Base-by-base conservation (phyloP, 306 rosid species). In the Ceratonia siliqua region DNA sequence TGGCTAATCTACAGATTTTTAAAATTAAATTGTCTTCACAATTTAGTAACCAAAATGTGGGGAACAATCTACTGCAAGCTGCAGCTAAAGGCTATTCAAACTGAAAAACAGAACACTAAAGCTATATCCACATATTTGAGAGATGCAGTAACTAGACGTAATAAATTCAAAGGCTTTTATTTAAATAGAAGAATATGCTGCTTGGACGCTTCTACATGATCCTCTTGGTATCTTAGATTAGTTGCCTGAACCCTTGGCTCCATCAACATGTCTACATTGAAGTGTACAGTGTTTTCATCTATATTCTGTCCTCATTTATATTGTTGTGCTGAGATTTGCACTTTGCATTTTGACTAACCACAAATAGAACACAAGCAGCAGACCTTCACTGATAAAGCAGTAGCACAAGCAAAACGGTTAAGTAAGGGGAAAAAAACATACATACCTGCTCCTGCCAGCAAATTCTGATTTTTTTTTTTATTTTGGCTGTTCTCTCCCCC, bases 31-130 rank as follows among this genome's bases (percentile, higher is more conserved):
- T 4, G 32, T 5, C 35, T 43, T 18, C n/a, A 46, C 39, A 35
- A 48, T 28, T 28, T 4, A 28, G 4, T 28, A 61, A 73, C 30
- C 59, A 46, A 21, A 62, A 38, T 22, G 33, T 62, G 42, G 36
- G 46, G 46, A 48, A 22, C 8, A 48, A 28, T 57, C 67, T 22
- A 62, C 35, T 55, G 15, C 27, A 33, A 12, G n/a, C n/a, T 27
- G 21, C 58, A 10, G 35, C 45, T n/a, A 20, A 73, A 73, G 53
- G 36, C 61, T 45, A 61, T 46, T 33, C 33, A 18, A 61, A 73
- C 1, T 17, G 20, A 6, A 24, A 24, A 4, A 14, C 10, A 17
- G 53, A 14, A 55, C 20, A 12, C 18, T 58, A 14, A 46, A 33
- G 39, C 62, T 13, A 14, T 45, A 48, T 2, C 12, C 69, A 73